Base-by-base conservation (phyloP, 2,329 filamentous ascomycete genomes). In the Colletotrichum plurivorum region DNA sequence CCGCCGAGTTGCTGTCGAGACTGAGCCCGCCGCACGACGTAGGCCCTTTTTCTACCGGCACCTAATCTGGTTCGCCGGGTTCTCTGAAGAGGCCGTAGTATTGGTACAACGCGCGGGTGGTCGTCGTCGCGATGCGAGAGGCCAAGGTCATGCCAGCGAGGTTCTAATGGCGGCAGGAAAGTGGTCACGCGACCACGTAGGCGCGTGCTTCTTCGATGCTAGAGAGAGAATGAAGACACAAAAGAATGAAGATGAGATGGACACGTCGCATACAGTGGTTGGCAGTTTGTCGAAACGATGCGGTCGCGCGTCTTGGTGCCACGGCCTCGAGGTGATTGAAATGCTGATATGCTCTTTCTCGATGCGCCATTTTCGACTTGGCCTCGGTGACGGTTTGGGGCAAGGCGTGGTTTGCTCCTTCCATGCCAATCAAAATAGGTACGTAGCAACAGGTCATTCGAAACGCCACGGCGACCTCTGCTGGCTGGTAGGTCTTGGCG, bases 61-160 rank as follows among this genome's bases (percentile, higher is more conserved):
- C 72, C 78, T 81, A 52, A 79, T 82, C 67, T 81, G 78, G 66
- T 61, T 83, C 16, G 73, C 76, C 54, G 74, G 75, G 51, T 80
- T 78, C 25, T 75, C 78, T 1, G 76, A 76, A 54, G 78, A 82
- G 80, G 74, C 66, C 67, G 5, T 83, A 80, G 81, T 80, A 75
- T 22, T 83, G 79, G 78, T 78, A 77, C 57, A 80, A 83, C 31
- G 78, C 80, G 2, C 74, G 79, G 12, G 80, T 80, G 1, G 81
- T 82, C 71, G 52, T 60, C 39, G 57, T 60, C 2, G 74, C 79
- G 60, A 84, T 84, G 80, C 79, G 75, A 73, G 76, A 75, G 63
- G 82, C 80, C 2, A 82, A 76, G 65, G 76, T 83, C 59, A 82
- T 83, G 62, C 81, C 81, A 18, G 16, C 52, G 12, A 52, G 31